These are phyloP conservation scores for Aspergillus sp. DNA, from an alignment of 2,329 filamentous ascomycete species.

Conservation along the genomic window DNA sequence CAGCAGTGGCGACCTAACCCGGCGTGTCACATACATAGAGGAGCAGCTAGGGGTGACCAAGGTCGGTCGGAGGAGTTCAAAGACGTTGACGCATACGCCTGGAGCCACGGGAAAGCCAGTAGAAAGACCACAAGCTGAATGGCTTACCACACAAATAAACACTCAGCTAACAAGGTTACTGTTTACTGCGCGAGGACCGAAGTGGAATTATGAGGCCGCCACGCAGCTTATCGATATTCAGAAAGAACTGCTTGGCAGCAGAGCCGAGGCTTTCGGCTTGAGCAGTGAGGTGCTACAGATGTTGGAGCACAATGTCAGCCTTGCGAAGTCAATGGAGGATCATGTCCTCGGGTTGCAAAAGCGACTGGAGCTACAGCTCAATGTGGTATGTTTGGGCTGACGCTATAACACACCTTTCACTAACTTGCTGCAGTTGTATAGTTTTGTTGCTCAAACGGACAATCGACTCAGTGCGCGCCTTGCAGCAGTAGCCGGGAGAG, in stretches of 20 bases:
- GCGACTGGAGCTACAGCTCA: conserved; percentile 5
- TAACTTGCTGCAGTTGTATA: conserved; percentile 1
- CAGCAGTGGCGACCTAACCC: not conserved
- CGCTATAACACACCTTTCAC: too few species aligned
- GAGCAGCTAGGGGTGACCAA: conserved; percentile 7
- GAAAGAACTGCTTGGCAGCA: not conserved
- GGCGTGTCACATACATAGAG: not conserved
- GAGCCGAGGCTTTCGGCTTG: not conserved
- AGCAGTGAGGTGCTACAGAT: not conserved
- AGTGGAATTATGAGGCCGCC: conserved; percentile 3
- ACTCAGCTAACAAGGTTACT: conserved; percentile 1
- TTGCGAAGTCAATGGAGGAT: conserved; percentile 6
- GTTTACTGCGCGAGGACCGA: conserved; percentile 1
- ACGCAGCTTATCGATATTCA: not conserved
- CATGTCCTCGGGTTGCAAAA: conserved; percentile 1
- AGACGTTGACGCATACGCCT: not conserved
- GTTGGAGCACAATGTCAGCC: conserved; percentile 4
- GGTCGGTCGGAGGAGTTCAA: not conserved
- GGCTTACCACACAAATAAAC: not conserved
- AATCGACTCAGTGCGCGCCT: conserved; percentile 6
- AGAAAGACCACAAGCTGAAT: not conserved
- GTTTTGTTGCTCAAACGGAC: conserved; percentile 7
- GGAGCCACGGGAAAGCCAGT: not conserved
- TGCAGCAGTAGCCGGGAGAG: not conserved
- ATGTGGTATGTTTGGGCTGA: not conserved